Evolutionary conservation across 176 grass and related monocot species (phyloP), one percentile per base, ranked within the genome.

Genomic region (Eragrostis curvula): DNA sequence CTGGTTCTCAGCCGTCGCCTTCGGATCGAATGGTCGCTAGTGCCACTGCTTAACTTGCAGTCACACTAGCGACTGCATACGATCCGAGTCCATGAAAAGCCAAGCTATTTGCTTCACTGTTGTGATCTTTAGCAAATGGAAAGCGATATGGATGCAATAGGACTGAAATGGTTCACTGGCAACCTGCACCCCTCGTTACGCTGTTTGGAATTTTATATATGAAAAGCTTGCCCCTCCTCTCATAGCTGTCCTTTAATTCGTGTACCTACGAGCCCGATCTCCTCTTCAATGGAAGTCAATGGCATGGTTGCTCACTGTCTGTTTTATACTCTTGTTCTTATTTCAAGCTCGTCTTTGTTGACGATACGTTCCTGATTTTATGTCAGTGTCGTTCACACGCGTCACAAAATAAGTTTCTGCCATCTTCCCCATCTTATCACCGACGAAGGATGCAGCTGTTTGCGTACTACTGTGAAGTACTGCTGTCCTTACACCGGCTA

Each of bases 231-330:
- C 32, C 16, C 18, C 29, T 21, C 57, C 29, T 83, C 47, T n/a
- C n/a, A 53, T 4, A 52, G 25, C 9, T 51, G 7, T 23, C 43
- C 27, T 60, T 70, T 9, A 60, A 78, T 85, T 70, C 83, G 15
- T 41, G 51, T 46, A 68, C 64, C 63, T 71, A 51, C 39, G 12
- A 15, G 18, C 30, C 42, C 21, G 75, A 60, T 64, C 15, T 70
- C n/a, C n/a, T n/a, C 51, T 52, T 79, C 53, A 79, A 63, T 78
- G 25, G 11, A 60, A 50, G 73, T 78, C 42, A 61, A 84, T 69
- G 27, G 52, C 25, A 51, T 69, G 51, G 66, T 71, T 70, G 59
- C 43, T 27, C 9, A 5, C 7, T 70, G 74, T 77, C 27, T 18
- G 42, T 78, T 83, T 65, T 52, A 42, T 29, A 74, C 21, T 17